Base-by-base conservation (phyloP, 2,329 filamentous ascomycete genomes). In the Cadophora sp. region DNA sequence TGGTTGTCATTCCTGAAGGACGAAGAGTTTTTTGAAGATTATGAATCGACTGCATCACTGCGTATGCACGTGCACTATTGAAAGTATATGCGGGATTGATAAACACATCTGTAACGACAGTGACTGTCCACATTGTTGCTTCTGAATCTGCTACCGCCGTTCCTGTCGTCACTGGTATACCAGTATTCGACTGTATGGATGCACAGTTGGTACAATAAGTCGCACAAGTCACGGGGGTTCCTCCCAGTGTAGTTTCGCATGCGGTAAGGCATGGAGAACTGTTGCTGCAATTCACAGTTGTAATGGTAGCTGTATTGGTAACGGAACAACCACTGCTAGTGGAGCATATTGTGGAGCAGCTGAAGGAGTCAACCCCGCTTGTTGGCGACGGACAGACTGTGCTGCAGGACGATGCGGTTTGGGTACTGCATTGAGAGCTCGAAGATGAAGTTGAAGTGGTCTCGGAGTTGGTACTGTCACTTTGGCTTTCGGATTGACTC, bases 21-120 rank as follows among this genome's bases (percentile, higher is more conserved):
- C 58, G 58, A 27, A 60, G 24, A n/a, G 58, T 60, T 20, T 47
- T 60, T 47, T 47, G 58, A 8, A 14, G 1, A 14, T 60, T 60
- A 14, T 60, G 20, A 41, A 60, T 60, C 1, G 43, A 45, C 18
- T 48, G 58, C 58, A 60, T 60, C 16, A n/a, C 39, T 30, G 58
- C 39, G n/a, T 60, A 60, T 24, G 41, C 58, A 30, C 24, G 20
- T 14, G 39, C 41, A 47, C 39, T 45, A 33, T 60, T 24, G 4
- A 60, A 43, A 30, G 58, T 30, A 20, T 43, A 43, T 1, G n/a
- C 27, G 8, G 58, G 58, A 11, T 60, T 9, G 7, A 60, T 48
- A n/a, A 60, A 47, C 13, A 47, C 6, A n/a, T 60, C 39, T 3
- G 58, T 60, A 18, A 60, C 58, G 4, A 60, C 39, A 13, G 58